These are phyloP conservation scores for Oxyria digyna DNA, from an alignment of 148 eudicot genomes.

Conservation along the genomic window DNA sequence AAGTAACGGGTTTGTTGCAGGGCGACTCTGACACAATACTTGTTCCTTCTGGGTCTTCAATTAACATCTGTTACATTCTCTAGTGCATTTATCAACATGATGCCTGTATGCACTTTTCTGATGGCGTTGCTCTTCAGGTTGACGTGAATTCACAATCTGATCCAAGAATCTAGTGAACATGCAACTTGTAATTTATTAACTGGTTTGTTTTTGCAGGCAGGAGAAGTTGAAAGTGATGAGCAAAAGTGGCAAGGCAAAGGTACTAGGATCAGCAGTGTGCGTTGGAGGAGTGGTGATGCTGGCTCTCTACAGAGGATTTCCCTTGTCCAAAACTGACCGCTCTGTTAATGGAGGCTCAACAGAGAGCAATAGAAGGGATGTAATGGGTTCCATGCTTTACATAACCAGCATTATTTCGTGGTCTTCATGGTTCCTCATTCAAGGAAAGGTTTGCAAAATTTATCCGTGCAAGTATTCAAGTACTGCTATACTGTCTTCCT, in stretches of 20 bases:
- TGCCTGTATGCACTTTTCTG: slow-evolving; percentile 56
- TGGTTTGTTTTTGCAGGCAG: slow-evolving; percentile 26
- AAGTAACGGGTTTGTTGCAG: slow-evolving; percentile 23
- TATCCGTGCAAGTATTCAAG: slow-evolving; percentile 49
- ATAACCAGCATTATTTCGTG: slow-evolving; percentile 35
- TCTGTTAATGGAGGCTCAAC: neutral
- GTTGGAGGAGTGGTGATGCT: slow-evolving; percentile 40
- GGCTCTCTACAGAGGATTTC: slow-evolving; percentile 47
- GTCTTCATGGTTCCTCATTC: slow-evolving; percentile 73
- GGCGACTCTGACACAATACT: slow-evolving; percentile 51
- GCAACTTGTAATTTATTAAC: neutral
- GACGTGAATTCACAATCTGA: neutral
- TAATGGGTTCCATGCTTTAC: slow-evolving; percentile 36
- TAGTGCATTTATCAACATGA: slow-evolving; percentile 52
- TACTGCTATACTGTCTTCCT: slow-evolving; percentile 47
- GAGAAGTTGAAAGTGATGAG: slow-evolving; percentile 47
- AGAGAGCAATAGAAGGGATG: slow-evolving; percentile 17
- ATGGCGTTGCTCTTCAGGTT: slow-evolving; percentile 56
- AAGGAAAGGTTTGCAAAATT: slow-evolving; percentile 44
- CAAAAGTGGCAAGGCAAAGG: slow-evolving; percentile 51
- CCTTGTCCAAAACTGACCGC: slow-evolving; percentile 17
- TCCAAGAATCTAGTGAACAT: neutral
- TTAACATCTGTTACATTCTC: slow-evolving; percentile 56
- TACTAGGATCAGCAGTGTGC: slow-evolving; percentile 42
- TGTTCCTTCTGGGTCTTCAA: slow-evolving; percentile 46